These are phyloP conservation scores for Cyberlindnera samutprakarnensis DNA, from an alignment of 805 yeast species.

Conservation along the genomic window DNA sequence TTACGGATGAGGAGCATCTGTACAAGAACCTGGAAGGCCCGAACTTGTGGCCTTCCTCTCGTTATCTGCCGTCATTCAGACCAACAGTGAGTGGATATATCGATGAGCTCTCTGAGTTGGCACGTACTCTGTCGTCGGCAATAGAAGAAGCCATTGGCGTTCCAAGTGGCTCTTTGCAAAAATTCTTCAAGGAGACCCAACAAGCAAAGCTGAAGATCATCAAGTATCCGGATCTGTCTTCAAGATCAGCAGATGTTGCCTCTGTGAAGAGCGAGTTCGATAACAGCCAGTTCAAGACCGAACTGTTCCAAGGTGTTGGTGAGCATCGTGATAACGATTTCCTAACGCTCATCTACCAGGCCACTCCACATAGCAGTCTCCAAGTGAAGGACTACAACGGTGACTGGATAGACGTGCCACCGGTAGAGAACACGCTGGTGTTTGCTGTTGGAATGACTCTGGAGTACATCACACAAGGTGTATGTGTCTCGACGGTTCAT, in stretches of 20 bases:
- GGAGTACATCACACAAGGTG: constrained; percentile 40
- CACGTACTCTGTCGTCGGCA: constrained; percentile 34
- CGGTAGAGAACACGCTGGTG: constrained; percentile 32
- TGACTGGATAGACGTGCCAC: constrained; percentile 39
- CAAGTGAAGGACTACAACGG: constrained; percentile 42
- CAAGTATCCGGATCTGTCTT: constrained; percentile 27
- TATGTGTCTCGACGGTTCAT: constrained; percentile 43
- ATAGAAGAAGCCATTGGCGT: constrained; percentile 52
- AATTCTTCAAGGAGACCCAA: constrained; percentile 40
- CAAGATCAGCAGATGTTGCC: constrained; percentile 19
- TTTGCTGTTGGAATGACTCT: constrained; percentile 44
- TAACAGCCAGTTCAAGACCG: constrained; percentile 33
- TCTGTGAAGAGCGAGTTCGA: constrained; percentile 37
- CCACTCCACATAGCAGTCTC: constrained; percentile 35
- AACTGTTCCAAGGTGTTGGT: constrained; percentile 25
- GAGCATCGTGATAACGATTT: constrained; percentile 62
- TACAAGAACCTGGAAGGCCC: constrained; percentile 41
- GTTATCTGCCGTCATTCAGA: constrained; percentile 29
- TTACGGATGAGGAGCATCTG: constrained; percentile 23
- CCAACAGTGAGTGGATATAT: constrained; percentile 28
- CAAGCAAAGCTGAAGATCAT: constrained; percentile 36
- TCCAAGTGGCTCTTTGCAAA: constrained; percentile 34
- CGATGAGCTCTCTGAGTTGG: constrained; percentile 35
- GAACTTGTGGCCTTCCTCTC: constrained; percentile 35
- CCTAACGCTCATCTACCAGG: constrained; percentile 54